Conservation (phyloP, 768 basidiomycete genomes). For the Russula vinacea region DNA sequence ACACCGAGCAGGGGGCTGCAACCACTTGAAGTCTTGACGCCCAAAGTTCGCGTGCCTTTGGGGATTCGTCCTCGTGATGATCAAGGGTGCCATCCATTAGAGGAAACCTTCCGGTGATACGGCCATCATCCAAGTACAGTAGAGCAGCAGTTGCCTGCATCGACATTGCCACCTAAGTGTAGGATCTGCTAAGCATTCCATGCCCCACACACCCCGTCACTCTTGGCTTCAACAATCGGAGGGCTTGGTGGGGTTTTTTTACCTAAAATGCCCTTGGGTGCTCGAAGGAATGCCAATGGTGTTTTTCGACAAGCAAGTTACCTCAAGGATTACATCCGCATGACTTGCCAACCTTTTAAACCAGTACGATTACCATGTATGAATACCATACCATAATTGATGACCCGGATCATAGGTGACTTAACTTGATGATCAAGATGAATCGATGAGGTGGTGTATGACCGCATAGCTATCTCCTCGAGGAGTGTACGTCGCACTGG, state of each 20-base stretch:
- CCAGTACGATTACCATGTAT: background rate
- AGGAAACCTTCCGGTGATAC: background rate
- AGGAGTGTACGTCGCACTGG: background rate
- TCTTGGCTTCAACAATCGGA: too few species aligned
- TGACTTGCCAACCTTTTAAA: background rate
- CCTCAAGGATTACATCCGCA: too few species aligned
- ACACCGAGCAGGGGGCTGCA: background rate
- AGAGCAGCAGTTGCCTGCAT: background rate
- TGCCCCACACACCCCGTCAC: too few species aligned
- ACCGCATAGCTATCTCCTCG: constrained; percentile 1
- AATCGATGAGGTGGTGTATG: background rate
- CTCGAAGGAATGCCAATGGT: background rate
- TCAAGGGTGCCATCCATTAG: background rate
- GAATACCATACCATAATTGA: background rate
- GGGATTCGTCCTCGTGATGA: background rate
- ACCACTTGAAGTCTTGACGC: background rate
- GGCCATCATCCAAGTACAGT: background rate
- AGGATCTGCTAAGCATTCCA: background rate
- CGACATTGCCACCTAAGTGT: background rate
- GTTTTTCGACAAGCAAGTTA: background rate
- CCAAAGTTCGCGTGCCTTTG: background rate
- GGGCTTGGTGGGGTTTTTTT: too few species aligned
- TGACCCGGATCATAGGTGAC: background rate
- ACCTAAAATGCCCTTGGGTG: too few species aligned
- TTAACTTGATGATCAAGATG: constrained; percentile 4